A percentile compares a stretch with the other conserved stretches of the same genome.
Evolutionary conservation across 176 grass and related monocot species (phyloP).

Genomic region (Zizania latifolia): DNA sequence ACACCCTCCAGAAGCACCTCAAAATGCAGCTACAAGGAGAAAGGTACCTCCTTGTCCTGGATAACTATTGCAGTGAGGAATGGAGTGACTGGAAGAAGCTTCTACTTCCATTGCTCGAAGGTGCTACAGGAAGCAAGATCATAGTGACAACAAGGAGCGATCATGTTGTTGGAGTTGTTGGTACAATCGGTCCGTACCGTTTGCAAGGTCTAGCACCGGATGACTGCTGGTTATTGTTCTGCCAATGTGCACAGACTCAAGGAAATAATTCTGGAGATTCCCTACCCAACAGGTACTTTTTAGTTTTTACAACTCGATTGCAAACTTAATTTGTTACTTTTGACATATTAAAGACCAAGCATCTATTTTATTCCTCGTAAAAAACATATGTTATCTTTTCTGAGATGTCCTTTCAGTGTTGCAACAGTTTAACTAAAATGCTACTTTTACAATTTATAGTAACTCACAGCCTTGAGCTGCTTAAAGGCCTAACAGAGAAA

Average conservation of each 20-base stretch:
- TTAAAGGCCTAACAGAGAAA: too few species aligned
- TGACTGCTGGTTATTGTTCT: conserved; percentile 36
- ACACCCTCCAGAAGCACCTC: not conserved
- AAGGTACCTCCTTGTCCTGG: conserved; percentile 48
- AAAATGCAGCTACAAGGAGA: conserved; percentile 2
- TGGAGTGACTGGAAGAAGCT: conserved; percentile 29
- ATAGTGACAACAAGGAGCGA: conserved; percentile 38
- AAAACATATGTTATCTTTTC: too few species aligned
- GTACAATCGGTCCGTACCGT: not conserved
- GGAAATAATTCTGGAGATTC: not conserved
- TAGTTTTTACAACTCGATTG: not conserved
- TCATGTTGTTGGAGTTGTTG: conserved; percentile 7
- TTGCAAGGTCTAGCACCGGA: conserved; percentile 16
- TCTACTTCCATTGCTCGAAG: not conserved
- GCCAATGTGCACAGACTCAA: not conserved
- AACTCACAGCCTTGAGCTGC: too few species aligned
- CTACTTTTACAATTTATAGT: too few species aligned
- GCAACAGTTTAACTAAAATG: too few species aligned
- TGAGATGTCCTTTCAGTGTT: too few species aligned
- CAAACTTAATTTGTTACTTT: not conserved
- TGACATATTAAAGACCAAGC: not conserved
- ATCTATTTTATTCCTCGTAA: too few species aligned
- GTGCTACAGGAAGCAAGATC: conserved; percentile 36
- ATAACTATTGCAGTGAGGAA: conserved; percentile 31
- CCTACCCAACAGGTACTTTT: not conserved